Evolutionary conservation across 441 rosid species (phyloP), one percentile per base, ranked within the genome.

Genomic region (Pelargonium myrrhifolium): DNA sequence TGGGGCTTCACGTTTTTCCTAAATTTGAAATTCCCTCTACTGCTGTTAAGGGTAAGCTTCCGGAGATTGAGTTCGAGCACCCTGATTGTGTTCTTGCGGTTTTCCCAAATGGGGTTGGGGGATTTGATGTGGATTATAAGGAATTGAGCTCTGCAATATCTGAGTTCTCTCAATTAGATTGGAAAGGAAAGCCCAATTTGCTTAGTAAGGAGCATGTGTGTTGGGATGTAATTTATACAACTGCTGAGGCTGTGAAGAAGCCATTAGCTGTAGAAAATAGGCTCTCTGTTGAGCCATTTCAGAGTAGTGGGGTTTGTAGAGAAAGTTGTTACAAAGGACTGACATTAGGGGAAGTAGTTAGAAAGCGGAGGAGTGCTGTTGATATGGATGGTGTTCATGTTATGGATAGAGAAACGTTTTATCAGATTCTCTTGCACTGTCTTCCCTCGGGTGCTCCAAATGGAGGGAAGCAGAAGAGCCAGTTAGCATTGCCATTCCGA

Each of bases 361-460:
- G 96, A 88, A 86, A 79, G 78, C 82, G 97, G 21, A 86, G 97
- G 79, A 91, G 97, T 18, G 97, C 97, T 0, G 89, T 86, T 68
- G 90, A 91, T 67, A 87, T 91, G 97, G 97, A 91, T 75, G 83
- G 83, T 68, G 81, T 83, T 64, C 84, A 89, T 42, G 68, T 55
- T 63, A 89, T 91, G 42, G 84, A 87, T 66, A 83, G 81, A 62
- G 84, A 83, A 0, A 67, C 77, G 24, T 91, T 91, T 80, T 91
- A 84, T 79, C 97, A 91, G 83, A 84, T 89, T 20, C 26, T 91
- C 80, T 73, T 91, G 72, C 97, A 86, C 60, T 91, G 90, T 74
- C 87, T 91, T 76, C 97, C 96, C 71, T 85, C 93, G 0, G 89
- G 96, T 69, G 79, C 80, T 42, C 53, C 62, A 3, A 76, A 43